phyloP scores from a whole-genome alignment of 768 basidiomycete species.

The Suillus weaverae region DNA sequence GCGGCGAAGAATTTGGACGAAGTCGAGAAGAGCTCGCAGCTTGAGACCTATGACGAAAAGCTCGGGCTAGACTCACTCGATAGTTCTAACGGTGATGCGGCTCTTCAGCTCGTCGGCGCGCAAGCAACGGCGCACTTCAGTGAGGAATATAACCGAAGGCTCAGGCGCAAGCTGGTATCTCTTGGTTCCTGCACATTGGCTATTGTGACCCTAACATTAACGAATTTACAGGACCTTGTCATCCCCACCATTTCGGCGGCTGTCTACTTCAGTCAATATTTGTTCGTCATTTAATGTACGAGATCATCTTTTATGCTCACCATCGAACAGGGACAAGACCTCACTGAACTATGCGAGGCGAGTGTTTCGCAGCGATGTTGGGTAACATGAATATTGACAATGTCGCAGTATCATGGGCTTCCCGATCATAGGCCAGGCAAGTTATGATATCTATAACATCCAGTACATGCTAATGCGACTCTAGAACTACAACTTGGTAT shows the following conservation, averaged over 20 bases:
- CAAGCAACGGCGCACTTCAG: conserved; percentile 52
- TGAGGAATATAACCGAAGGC: conserved; percentile 57
- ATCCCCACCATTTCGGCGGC: conserved; percentile 60
- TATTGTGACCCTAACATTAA: background rate
- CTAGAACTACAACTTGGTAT: conserved; percentile 65
- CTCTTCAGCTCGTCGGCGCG: conserved; percentile 56
- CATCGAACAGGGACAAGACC: conserved; percentile 57
- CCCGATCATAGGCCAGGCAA: conserved; percentile 61
- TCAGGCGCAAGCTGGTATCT: conserved; percentile 58
- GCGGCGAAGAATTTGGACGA: conserved; percentile 11
- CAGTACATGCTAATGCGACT: conserved; percentile 3
- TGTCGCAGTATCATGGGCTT: conserved; percentile 59
- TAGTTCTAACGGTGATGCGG: conserved; percentile 54
- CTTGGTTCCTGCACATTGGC: background rate
- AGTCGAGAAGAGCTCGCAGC: conserved; percentile 17
- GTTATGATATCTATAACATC: background rate
- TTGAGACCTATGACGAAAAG: conserved; percentile 36
- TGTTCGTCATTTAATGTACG: conserved; percentile 39
- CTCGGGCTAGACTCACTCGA: conserved; percentile 31
- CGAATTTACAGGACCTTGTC: conserved; percentile 41
- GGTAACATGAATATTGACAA: conserved; percentile 8
- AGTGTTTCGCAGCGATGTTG: conserved; percentile 4
- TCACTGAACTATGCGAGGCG: conserved; percentile 71
- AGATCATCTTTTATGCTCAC: conserved; percentile 7
- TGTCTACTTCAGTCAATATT: conserved; percentile 67